Evolutionary conservation across 1,284 basidiomycete species (phyloP), one percentile per base, ranked within the genome.

Genomic region (Fistulinella cinereoalba): DNA sequence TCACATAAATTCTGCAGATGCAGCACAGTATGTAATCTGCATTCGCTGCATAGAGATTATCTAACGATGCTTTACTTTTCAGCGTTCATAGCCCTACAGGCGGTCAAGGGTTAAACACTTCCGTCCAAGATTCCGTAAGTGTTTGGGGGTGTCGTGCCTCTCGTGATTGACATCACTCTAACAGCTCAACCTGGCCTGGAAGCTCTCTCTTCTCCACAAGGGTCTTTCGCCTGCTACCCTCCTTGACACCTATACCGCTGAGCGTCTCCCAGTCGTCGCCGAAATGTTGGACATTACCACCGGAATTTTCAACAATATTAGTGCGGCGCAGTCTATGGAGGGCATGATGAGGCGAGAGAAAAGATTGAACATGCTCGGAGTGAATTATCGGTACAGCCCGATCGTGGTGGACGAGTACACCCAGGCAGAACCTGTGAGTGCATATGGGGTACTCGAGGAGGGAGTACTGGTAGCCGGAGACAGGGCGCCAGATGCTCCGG

Each of bases 51-150:
- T 9, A 9, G 21, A 7, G 9, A 16, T 28, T 8, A 2, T 16
- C 24, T 46, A 6, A 51, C 15, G 8, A 27, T 12, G 6, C 13
- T 16, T 16, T 15, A 15, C 13, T 31, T 36, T n/a, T n/a, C 47
- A 76, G 75, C 50, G 66, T 71, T 15, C 75, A 76, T 47, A 73
- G 69, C 37, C 73, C 72, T 21, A 65, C 69, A 1, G 75, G 75
- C n/a, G 71, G 73, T 6, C 73, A 76, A 47, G 74, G 72, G 12
- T 51, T 73, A 28, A 76, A 75, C 41, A 58, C 67, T 0, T 52
- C 64, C 19, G 56, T 73, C 10, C 71, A 73, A 47, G 72, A 75
- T 50, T 12, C 34, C 6, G 71, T 72, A 37, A 21, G 68, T 52
- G 23, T 22, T 23, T 10, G 5, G 8, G 6, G 16, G 0, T 31